phyloP scores from a whole-genome alignment of 73 alveolate genomes.

The Tetrahymena malaccensis region DNA sequence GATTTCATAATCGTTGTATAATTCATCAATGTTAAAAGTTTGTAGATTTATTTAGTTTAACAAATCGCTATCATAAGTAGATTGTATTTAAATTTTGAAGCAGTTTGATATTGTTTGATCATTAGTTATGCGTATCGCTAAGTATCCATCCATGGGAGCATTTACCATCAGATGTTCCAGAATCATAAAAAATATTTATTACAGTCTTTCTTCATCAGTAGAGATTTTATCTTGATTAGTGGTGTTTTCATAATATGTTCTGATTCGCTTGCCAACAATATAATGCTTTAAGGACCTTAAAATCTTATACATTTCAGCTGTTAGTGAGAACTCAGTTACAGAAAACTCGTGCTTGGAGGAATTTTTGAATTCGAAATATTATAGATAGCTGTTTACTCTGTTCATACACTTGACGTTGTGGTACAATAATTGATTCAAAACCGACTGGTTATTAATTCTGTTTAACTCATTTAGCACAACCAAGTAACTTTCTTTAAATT shows the following conservation, averaged over 20 bases:
- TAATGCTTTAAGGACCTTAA: background rate
- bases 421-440: background rate
- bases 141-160: background rate
- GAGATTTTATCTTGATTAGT: background rate
- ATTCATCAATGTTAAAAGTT: background rate
- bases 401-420: background rate
- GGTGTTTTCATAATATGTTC: background rate
- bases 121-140: background rate
- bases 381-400: background rate
- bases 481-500: background rate
- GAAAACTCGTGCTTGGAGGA: background rate
- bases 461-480: background rate
- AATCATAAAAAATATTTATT: background rate
- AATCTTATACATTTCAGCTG: background rate
- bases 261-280: background rate
- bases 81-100: background rate
- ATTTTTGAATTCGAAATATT: background rate
- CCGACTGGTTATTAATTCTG: background rate
- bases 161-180: background rate
- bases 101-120: background rate
- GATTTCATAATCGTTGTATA: background rate
- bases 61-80: background rate
- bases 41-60: background rate
- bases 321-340: background rate
- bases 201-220: background rate